Percentiles rank a stretch among this genome's conserved stretches.
Evolutionary conservation across 2,329 filamentous ascomycete genomes (phyloP).

Genomic region (Fusarium xyrophilum): DNA sequence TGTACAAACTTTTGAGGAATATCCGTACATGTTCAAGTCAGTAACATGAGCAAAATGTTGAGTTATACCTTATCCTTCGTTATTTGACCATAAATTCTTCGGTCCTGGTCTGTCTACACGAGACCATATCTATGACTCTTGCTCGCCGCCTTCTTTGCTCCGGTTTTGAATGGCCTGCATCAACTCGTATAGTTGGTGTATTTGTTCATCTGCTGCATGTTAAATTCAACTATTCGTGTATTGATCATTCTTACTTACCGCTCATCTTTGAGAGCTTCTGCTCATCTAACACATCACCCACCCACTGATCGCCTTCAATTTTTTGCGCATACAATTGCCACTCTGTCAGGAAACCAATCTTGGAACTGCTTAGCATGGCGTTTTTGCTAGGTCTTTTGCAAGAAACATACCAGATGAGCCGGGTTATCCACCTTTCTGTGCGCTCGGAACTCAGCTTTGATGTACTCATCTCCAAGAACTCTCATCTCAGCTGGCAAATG

Average conservation of each 20-base stretch:
- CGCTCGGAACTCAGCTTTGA: slow-evolving; percentile 89
- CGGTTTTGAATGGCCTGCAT: slow-evolving; percentile 77
- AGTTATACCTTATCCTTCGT: not conserved
- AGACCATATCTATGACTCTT: slow-evolving; percentile 35
- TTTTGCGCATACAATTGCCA: slow-evolving; percentile 97
- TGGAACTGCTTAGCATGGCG: slow-evolving; percentile 14
- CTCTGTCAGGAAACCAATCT: slow-evolving; percentile 95
- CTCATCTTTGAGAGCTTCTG: slow-evolving; percentile 92
- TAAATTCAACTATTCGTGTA: not conserved
- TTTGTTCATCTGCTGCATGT: slow-evolving; percentile 75
- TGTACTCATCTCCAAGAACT: slow-evolving; percentile 86
- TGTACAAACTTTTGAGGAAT: slow-evolving; percentile 4
- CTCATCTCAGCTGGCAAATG: slow-evolving; percentile 77
- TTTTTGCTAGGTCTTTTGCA: not conserved
- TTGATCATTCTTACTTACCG: slow-evolving; percentile 61
- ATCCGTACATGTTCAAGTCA: not conserved
- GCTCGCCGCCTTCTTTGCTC: slow-evolving; percentile 36
- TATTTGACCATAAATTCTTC: not conserved
- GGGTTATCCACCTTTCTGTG: slow-evolving; percentile 89
- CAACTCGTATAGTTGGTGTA: slow-evolving; percentile 91
- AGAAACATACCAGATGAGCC: slow-evolving; percentile 76
- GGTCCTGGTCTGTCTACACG: slow-evolving; percentile 8
- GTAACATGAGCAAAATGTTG: not conserved
- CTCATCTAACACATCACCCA: slow-evolving; percentile 82
- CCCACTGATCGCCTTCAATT: slow-evolving; percentile 86